Percentiles rank a stretch among this genome's conserved stretches.
These are phyloP conservation scores for Tulasnella calospora DNA, from an alignment of 768 basidiomycete genomes.

Conservation along the genomic window DNA sequence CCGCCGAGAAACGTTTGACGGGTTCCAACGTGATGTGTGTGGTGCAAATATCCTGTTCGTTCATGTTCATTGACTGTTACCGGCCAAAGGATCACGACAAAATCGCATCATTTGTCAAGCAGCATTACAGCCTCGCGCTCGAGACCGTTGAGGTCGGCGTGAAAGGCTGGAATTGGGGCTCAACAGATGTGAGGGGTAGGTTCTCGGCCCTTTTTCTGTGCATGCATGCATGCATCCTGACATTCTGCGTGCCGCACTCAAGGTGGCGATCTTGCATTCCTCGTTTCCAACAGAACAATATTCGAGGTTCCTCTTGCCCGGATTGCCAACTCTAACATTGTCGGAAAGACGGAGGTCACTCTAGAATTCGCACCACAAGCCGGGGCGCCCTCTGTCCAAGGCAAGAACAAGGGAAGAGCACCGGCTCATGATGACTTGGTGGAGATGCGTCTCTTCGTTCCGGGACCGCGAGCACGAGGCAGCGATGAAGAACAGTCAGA, in stretches of 20 bases:
- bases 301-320: slow-evolving; percentile 83
- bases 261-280: slow-evolving; percentile 91
- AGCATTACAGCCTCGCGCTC: slow-evolving; percentile 77
- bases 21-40: slow-evolving; percentile 82
- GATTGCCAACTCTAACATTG: slow-evolving; percentile 96
- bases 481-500: slow-evolving; percentile 56
- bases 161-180: slow-evolving; percentile 99
- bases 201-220: background rate
- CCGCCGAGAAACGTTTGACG: slow-evolving; percentile 81
- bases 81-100: slow-evolving; percentile 77
- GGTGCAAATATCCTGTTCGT: slow-evolving; percentile 1
- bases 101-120: slow-evolving; percentile 72
- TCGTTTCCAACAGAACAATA: slow-evolving; percentile 77
- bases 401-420: slow-evolving; percentile 44
- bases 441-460: slow-evolving; percentile 95
- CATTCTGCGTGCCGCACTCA: background rate
- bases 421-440: slow-evolving; percentile 74
- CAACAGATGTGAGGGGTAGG: slow-evolving; percentile 86
- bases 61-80: slow-evolving; percentile 17
- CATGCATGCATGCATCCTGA: background rate
- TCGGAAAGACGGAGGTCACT: slow-evolving; percentile 95
- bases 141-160: slow-evolving; percentile 82
- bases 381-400: slow-evolving; percentile 43
- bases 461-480: slow-evolving; percentile 53
- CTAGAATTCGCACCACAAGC: slow-evolving; percentile 69